Percentiles rank a stretch among this genome's conserved stretches.
phyloP scores from a whole-genome alignment of 768 basidiomycete species.

The Lactifluus pinguis region DNA sequence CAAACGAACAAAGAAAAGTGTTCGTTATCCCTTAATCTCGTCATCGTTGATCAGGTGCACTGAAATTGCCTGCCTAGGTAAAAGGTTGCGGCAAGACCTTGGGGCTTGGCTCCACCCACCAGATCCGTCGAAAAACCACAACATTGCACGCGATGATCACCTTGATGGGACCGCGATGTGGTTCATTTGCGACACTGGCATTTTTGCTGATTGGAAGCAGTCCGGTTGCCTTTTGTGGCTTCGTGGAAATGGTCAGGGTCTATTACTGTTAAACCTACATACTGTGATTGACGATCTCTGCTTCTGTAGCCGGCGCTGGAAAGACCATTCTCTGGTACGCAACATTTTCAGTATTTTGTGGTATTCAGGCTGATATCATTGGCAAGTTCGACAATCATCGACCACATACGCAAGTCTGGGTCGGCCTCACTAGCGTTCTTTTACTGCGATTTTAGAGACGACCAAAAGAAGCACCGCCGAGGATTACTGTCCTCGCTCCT shows the following conservation, averaged over 20 bases:
- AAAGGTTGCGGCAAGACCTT: neutral
- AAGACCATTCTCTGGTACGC: neutral
- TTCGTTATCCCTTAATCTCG: neutral
- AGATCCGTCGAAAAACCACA: neutral
- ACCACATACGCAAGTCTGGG: neutral
- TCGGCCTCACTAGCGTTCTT: neutral
- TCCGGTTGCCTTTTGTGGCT: neutral
- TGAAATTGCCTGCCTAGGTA: neutral
- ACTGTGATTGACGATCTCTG: neutral
- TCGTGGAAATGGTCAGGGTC: neutral
- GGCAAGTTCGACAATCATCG: neutral
- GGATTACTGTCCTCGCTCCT: neutral
- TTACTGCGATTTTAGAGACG: slow-evolving; percentile 1
- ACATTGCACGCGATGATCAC: neutral
- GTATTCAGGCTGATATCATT: neutral
- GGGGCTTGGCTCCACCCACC: slow-evolving; percentile 1
- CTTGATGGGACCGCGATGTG: neutral
- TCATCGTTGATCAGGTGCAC: neutral
- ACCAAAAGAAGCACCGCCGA: neutral
- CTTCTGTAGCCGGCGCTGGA: neutral
- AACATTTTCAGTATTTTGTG: neutral
- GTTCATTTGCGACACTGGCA: neutral
- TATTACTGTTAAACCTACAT: neutral
- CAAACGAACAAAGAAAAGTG: neutral
- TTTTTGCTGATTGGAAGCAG: neutral